Conservation (phyloP, 2,329 filamentous ascomycete genomes). For the Phyllosticta citriasiana region DNA sequence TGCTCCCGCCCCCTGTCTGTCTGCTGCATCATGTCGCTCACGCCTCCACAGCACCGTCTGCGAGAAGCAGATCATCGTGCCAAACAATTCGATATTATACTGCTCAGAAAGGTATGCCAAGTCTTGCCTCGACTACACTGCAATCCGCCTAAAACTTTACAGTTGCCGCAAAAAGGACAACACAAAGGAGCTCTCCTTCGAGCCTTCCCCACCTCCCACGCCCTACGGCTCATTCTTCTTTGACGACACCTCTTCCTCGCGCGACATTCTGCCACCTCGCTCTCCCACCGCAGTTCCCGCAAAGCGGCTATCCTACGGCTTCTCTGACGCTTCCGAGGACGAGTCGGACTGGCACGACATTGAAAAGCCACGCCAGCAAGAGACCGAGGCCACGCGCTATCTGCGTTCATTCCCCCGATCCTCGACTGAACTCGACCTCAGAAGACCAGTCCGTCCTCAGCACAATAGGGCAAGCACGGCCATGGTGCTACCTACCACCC, state of each 20-base stretch:
- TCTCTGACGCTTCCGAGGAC: conserved; percentile 34
- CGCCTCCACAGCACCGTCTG: conserved; percentile 45
- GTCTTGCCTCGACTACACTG: not conserved
- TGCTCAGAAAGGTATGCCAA: conserved; percentile 51
- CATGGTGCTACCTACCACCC: not conserved
- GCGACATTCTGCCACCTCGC: conserved; percentile 38
- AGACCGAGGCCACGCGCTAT: conserved; percentile 32
- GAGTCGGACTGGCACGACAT: conserved; percentile 19
- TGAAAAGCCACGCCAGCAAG: conserved; percentile 14
- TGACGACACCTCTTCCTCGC: conserved; percentile 24
- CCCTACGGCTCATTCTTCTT: conserved; percentile 28
- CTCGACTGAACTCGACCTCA: conserved; percentile 13
- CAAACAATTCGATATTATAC: conserved; percentile 50
- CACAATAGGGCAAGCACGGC: conserved; percentile 16
- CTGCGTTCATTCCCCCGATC: conserved; percentile 31
- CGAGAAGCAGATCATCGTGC: conserved; percentile 55
- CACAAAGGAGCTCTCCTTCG: conserved; percentile 24
- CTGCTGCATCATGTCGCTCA: not conserved
- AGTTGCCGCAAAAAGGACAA: conserved; percentile 40
- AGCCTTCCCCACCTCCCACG: conserved; percentile 26
- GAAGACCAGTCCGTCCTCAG: conserved; percentile 12
- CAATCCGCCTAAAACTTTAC: not conserved
- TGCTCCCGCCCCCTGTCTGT: conserved; percentile 3
- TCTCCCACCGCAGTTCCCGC: conserved; percentile 35
- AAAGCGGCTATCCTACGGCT: conserved; percentile 30